Percentiles rank a stretch among this genome's conserved stretches.
Evolutionary conservation across 805 yeast species (phyloP).

Genomic region (Saturnispora diversa): DNA sequence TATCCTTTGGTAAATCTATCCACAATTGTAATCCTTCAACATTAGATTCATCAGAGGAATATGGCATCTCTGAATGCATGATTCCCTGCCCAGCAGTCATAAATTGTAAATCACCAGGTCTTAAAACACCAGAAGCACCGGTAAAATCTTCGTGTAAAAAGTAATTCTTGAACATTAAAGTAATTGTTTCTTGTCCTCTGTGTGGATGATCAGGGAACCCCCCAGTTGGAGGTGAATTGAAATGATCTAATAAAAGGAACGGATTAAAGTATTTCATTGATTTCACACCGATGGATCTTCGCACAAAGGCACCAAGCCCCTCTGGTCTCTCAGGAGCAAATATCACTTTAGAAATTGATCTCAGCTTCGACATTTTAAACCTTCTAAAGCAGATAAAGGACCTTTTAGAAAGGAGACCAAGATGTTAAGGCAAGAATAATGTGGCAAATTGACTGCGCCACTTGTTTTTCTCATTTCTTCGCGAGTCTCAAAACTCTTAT

Average conservation of each 20-base stretch:
- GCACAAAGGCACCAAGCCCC: slow-evolving; percentile 79
- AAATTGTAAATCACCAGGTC: slow-evolving; percentile 81
- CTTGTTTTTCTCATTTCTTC: not conserved
- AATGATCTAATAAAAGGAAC: slow-evolving; percentile 75
- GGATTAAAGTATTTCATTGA: slow-evolving; percentile 71
- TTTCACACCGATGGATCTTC: slow-evolving; percentile 70
- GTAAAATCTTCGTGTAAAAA: slow-evolving; percentile 83
- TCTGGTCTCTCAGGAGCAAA: slow-evolving; percentile 66
- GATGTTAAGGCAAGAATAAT: too few species aligned
- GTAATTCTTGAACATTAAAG: slow-evolving; percentile 55
- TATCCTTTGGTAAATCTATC: slow-evolving; percentile 68
- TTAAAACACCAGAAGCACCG: slow-evolving; percentile 68
- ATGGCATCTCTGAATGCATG: slow-evolving; percentile 83
- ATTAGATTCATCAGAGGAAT: slow-evolving; percentile 41
- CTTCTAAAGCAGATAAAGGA: not conserved
- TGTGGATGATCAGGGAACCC: slow-evolving; percentile 86
- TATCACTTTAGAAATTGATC: slow-evolving; percentile 44
- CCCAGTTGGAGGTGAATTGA: slow-evolving; percentile 50
- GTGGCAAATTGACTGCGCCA: not conserved
- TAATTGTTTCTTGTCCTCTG: slow-evolving; percentile 73
- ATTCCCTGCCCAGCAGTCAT: slow-evolving; percentile 92
- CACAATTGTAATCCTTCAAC: slow-evolving; percentile 72
- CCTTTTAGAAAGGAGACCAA: too few species aligned
- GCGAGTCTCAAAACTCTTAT: slow-evolving; percentile 39
- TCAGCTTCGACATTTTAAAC: slow-evolving; percentile 22